Evolutionary conservation across 2,329 filamentous ascomycete species (phyloP), one percentile per base, ranked within the genome.

Genomic region (Sarocladium oryzae): DNA sequence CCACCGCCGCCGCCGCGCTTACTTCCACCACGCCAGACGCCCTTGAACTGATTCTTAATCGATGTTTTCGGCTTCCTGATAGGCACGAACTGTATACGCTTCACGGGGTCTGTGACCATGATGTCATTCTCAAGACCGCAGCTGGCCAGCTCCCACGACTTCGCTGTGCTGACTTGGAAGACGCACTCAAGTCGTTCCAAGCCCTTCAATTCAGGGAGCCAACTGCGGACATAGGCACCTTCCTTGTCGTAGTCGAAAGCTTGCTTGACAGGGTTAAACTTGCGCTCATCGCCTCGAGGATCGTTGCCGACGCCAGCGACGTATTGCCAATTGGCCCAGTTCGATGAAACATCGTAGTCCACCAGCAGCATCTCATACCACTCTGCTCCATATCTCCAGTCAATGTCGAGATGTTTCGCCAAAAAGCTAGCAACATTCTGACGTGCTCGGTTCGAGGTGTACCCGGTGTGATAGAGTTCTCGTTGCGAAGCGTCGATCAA

Each of bases 321-420:
- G 55, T 92, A 92, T 64, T 90, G 86, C 88, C 87, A 91, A 59
- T 89, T 90, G 9, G 82, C 82, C 86, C 86, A 92, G 57, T 91
- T 91, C 53, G 77, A 85, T 13, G 78, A 81, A 0, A 86, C 76
- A 57, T 92, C 88, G 62, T 91, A 89, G 62, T 93, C 88, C 26
- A 85, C 73, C 2, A 91, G 73, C 61, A 86, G 70, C 61, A 77
- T 80, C 63, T 92, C 88, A 61, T 91, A 92, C 85, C 86, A 92
- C 63, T 91, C 88, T 0, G 87, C 88, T 0, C 88, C 88, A 13
- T 88, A 75, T 0, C 86, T 79, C 88, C 88, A 93, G 65, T 92
- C 88, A 20, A 92, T 82, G 1, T 76, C 75, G 2, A 91, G 70
- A 54, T 89, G 85, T 57, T 88, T 89, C 0, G 85, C 68, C 1